These are phyloP conservation scores for Chlorella sp. DNA, from an alignment of 139 green algal genomes.

Conservation along the genomic window DNA sequence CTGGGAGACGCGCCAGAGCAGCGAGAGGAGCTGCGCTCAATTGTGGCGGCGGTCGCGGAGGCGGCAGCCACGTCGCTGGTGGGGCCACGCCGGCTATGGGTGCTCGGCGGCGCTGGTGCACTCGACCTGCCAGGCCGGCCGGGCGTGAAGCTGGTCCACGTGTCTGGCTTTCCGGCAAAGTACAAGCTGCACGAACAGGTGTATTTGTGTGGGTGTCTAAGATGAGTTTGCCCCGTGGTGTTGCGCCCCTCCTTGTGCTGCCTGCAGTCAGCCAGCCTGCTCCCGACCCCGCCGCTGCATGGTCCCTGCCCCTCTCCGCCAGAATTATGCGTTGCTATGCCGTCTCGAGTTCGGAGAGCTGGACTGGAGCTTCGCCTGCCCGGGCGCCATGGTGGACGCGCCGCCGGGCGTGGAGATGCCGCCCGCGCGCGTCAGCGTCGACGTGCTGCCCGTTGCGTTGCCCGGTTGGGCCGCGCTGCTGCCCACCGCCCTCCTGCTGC, in stretches of 20 bases:
- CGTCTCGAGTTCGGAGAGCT: too few species aligned
- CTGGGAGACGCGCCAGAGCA: background rate
- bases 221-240: too few species aligned
- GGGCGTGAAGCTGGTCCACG: constrained; percentile 2
- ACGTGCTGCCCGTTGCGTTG: background rate
- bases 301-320: too few species aligned
- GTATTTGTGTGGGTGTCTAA: too few species aligned
- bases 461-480: constrained; percentile 15
- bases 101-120: constrained; percentile 6
- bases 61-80: background rate
- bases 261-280: background rate
- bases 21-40: background rate
- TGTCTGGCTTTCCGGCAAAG: constrained; percentile 1
- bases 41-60: background rate
- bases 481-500: constrained; percentile 10
- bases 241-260: background rate
- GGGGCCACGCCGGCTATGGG: background rate
- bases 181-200: too few species aligned
- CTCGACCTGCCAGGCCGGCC: constrained; percentile 5
- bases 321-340: too few species aligned
- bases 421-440: background rate
- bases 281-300: too few species aligned
- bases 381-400: background rate
- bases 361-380: constrained; percentile 19
- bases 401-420: background rate